Conservation (phyloP, 2,329 filamentous ascomycete genomes). For the Fonsecaea pugnacius region DNA sequence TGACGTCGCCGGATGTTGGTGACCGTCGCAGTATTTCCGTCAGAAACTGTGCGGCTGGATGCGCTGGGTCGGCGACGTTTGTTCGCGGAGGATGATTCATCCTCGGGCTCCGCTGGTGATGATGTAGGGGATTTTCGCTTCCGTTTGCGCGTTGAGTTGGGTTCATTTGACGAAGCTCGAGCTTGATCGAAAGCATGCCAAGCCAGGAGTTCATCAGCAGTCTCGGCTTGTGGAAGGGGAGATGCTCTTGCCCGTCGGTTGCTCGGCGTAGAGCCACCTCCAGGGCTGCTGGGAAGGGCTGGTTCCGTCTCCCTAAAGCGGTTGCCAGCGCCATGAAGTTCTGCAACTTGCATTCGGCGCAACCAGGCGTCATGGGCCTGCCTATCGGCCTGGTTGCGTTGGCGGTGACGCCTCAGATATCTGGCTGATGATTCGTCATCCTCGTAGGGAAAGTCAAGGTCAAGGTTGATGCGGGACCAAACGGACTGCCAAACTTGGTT, state of each 20-base stretch:
- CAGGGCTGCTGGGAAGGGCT: conserved; percentile 48
- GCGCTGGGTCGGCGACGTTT: conserved; percentile 35
- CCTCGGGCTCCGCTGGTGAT: conserved; percentile 68
- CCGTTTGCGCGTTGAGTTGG: conserved; percentile 56
- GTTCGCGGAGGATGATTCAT: conserved; percentile 24
- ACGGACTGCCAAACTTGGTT: conserved; percentile 86
- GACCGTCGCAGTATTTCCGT: conserved; percentile 16
- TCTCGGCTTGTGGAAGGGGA: conserved; percentile 65
- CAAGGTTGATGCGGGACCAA: conserved; percentile 76
- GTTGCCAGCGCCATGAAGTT: conserved; percentile 72
- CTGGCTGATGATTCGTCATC: conserved; percentile 65
- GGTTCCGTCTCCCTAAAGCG: conserved; percentile 73
- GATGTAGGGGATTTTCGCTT: conserved; percentile 79
- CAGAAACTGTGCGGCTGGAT: conserved; percentile 23
- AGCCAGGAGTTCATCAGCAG: conserved; percentile 77
- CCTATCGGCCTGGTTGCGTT: conserved; percentile 55
- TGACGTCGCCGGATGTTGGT: conserved; percentile 30
- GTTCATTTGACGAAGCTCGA: conserved; percentile 66
- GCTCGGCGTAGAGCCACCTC: conserved; percentile 41
- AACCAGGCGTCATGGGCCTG: conserved; percentile 75
- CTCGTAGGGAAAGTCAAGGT: conserved; percentile 84
- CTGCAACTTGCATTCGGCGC: conserved; percentile 79
- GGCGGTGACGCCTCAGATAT: conserved; percentile 60
- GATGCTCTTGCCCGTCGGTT: conserved; percentile 46
- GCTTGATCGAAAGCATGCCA: conserved; percentile 92